Conservation (phyloP, 1,284 basidiomycete species). For the Ceratobasidium sp. region DNA sequence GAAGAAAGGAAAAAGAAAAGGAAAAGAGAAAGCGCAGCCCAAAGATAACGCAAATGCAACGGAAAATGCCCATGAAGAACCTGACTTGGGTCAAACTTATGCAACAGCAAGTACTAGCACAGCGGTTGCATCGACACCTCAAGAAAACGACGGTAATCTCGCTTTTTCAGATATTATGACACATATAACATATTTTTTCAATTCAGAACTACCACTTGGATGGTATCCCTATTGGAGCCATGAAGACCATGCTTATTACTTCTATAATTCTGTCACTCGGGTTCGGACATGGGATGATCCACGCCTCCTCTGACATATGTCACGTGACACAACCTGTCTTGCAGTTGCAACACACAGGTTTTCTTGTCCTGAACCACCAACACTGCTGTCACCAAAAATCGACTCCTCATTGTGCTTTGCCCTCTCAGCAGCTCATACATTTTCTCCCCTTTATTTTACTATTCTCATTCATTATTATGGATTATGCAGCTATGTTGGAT, state of each 20-base stretch:
- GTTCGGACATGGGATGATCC: background rate
- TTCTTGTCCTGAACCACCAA: background rate
- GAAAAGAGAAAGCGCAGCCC: background rate
- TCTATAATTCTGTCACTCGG: background rate
- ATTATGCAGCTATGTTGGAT: constrained; percentile 3
- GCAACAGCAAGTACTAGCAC: background rate
- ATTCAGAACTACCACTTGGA: background rate
- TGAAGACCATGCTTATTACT: background rate
- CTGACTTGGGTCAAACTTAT: too few species aligned
- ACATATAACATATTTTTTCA: constrained; percentile 1
- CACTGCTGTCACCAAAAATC: background rate
- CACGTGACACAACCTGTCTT: background rate
- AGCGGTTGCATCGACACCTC: background rate
- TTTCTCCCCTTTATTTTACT: background rate
- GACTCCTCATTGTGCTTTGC: background rate
- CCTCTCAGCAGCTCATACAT: background rate
- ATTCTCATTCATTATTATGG: background rate
- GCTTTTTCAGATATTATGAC: background rate
- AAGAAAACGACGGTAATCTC: background rate
- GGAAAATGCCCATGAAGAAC: too few species aligned
- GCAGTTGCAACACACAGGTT: background rate
- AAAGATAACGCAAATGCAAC: too few species aligned
- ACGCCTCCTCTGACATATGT: background rate
- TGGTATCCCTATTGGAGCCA: background rate
- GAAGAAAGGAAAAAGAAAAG: background rate